Percentiles rank a stretch among this genome's conserved stretches.
These are phyloP conservation scores for Malassezia furfur DNA, from an alignment of 1,284 basidiomycete species.

Conservation along the genomic window DNA sequence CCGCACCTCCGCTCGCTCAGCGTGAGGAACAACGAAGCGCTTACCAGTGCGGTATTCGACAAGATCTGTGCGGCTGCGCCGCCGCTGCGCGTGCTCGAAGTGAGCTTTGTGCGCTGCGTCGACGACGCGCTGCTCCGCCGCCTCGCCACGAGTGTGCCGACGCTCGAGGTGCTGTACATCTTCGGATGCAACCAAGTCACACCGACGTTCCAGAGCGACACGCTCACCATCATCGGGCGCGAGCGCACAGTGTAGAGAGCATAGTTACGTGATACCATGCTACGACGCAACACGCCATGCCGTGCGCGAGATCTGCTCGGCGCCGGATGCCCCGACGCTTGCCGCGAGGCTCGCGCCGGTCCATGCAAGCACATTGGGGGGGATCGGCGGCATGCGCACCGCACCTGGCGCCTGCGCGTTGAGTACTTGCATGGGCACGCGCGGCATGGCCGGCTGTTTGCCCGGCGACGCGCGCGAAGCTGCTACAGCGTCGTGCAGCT, in stretches of 20 bases:
- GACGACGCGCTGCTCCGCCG: slow-evolving; percentile 73
- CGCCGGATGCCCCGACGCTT: not conserved
- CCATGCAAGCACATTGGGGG: slow-evolving; percentile 15
- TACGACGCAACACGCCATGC: not conserved
- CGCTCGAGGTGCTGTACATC: slow-evolving; percentile 37
- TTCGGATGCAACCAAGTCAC: slow-evolving; percentile 43
- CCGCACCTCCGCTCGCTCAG: slow-evolving; percentile 59
- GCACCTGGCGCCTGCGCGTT: not conserved
- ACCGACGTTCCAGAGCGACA: slow-evolving; percentile 10
- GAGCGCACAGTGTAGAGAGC: slow-evolving; percentile 3
- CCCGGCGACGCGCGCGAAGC: not conserved
- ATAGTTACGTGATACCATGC: not conserved
- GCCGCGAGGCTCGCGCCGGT: slow-evolving; percentile 16
- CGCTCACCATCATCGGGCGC: slow-evolving; percentile 33
- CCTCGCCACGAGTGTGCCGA: slow-evolving; percentile 51
- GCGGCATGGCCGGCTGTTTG: not conserved
- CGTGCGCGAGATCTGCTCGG: not conserved
- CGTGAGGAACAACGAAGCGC: slow-evolving; percentile 54
- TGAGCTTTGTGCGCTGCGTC: slow-evolving; percentile 76
- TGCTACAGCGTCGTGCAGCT: slow-evolving; percentile 57
- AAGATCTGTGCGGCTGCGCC: slow-evolving; percentile 51
- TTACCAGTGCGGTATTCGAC: slow-evolving; percentile 51
- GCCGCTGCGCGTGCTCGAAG: slow-evolving; percentile 59
- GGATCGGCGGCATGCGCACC: not conserved
- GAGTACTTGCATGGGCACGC: not conserved